Evolutionary conservation across 257 asterid genomes (phyloP).

Genomic region (Salvia rosmarinus): DNA sequence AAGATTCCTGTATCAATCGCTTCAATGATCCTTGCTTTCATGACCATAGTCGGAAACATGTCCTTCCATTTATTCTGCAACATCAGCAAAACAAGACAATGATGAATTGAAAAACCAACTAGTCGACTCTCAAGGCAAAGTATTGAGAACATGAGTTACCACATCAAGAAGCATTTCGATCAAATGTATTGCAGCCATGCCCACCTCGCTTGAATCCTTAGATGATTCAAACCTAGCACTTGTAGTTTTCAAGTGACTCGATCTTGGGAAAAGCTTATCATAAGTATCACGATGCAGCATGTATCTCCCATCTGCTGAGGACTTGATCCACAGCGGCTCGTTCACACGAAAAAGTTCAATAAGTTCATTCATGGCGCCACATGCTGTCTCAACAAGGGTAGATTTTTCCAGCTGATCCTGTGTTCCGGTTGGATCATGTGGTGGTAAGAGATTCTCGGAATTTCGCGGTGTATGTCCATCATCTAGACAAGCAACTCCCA

Average conservation of each 20-base stretch:
- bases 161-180: constrained; percentile 60
- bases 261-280: constrained; percentile 54
- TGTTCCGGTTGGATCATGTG: constrained; percentile 27
- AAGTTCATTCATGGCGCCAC: constrained; percentile 59
- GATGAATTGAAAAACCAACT: background rate
- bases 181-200: constrained; percentile 52
- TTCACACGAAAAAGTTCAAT: constrained; percentile 52
- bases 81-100: background rate
- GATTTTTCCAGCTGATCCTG: constrained; percentile 46
- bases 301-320: constrained; percentile 48
- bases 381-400: constrained; percentile 41
- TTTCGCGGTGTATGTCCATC: constrained; percentile 20
- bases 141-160: constrained; percentile 36
- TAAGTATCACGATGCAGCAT: constrained; percentile 53
- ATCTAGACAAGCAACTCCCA: constrained; percentile 29
- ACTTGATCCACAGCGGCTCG: constrained; percentile 64
- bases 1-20: constrained; percentile 47
- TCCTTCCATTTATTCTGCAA: constrained; percentile 67
- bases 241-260: constrained; percentile 36
- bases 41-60: constrained; percentile 60
- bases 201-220: constrained; percentile 59
- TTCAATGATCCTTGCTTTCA: constrained; percentile 53
- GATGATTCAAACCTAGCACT: constrained; percentile 72
- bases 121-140: background rate
- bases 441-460: constrained; percentile 24